phyloP scores from a whole-genome alignment of 2,329 filamentous ascomycete genomes.

The Decorospora gaudefroyi region DNA sequence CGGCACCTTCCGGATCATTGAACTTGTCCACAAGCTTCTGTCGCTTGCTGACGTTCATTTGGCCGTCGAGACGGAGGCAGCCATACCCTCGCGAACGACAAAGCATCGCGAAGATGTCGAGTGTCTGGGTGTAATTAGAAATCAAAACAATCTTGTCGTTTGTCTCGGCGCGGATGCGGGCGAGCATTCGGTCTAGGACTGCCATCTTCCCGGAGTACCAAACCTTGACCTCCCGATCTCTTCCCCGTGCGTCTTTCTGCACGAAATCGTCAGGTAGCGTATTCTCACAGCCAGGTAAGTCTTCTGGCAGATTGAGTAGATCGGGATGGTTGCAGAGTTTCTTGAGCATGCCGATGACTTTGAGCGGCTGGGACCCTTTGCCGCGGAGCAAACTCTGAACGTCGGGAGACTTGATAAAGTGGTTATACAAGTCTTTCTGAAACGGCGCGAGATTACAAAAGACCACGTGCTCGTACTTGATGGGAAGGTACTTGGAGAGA shows the following conservation, averaged over 20 bases:
- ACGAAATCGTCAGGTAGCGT: conserved; percentile 85
- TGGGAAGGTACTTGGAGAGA: conserved; percentile 91
- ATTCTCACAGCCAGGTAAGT: conserved; percentile 84
- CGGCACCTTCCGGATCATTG: conserved; percentile 86
- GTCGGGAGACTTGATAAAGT: conserved; percentile 94
- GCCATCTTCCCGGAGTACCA: conserved; percentile 99
- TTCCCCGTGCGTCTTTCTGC: conserved; percentile 81
- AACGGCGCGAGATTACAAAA: conserved; percentile 96
- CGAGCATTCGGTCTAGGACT: conserved; percentile 96
- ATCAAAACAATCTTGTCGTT: conserved; percentile 99
- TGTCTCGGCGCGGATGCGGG: conserved; percentile 90
- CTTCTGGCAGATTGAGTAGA: conserved; percentile 77
- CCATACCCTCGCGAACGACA: conserved; percentile 86
- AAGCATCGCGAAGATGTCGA: conserved; percentile 90
- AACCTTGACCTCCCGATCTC: conserved; percentile 88
- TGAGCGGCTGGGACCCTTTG: conserved; percentile 93
- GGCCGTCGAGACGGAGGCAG: conserved; percentile 86
- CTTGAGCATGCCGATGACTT: conserved; percentile 95
- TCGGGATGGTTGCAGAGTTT: conserved; percentile 99
- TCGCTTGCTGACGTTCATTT: conserved; percentile 96
- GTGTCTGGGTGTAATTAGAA: conserved; percentile 95
- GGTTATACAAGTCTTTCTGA: conserved; percentile 91
- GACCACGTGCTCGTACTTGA: conserved; percentile 99
- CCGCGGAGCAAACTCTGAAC: conserved; percentile 90
- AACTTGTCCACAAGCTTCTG: conserved; percentile 98